These are phyloP conservation scores for Fusarium ramigenum DNA, from an alignment of 2,329 filamentous ascomycete species.

Conservation along the genomic window DNA sequence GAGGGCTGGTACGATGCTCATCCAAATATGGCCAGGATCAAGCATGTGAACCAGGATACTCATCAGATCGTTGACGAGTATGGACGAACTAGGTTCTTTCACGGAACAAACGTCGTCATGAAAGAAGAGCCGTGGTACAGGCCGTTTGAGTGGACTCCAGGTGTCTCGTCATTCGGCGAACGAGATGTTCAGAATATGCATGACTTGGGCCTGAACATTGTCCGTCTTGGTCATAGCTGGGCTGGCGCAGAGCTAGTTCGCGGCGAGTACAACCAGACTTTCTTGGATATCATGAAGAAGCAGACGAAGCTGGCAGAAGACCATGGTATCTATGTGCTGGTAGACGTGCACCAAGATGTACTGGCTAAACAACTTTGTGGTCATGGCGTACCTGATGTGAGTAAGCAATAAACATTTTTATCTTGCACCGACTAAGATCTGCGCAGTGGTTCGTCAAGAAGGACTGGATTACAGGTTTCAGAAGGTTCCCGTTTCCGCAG, in stretches of 20 bases:
- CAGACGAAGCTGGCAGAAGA: not conserved
- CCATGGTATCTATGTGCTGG: not conserved
- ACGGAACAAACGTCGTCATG: not conserved
- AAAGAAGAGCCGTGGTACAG: not conserved
- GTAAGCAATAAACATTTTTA: not conserved
- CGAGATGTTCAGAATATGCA: not conserved
- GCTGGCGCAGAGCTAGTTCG: not conserved
- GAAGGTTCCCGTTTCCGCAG: not conserved
- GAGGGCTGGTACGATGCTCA: not conserved
- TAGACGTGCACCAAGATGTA: not conserved
- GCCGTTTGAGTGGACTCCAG: not conserved
- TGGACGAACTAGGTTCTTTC: not conserved
- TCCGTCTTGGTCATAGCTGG: not conserved
- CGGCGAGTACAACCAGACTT: not conserved
- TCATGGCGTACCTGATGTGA: not conserved
- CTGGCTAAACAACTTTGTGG: not conserved
- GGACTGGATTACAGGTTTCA: fast-evolving
- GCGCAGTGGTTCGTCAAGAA: not conserved
- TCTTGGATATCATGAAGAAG: not conserved
- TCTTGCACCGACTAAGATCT: not conserved
- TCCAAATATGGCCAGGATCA: not conserved
- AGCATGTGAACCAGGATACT: not conserved
- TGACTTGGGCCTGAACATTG: not conserved
- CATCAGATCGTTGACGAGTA: not conserved
- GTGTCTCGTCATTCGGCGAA: not conserved